Evolutionary conservation across 192 early-diverging fungal species (phyloP).

Genomic region (Coemansia asiatica): DNA sequence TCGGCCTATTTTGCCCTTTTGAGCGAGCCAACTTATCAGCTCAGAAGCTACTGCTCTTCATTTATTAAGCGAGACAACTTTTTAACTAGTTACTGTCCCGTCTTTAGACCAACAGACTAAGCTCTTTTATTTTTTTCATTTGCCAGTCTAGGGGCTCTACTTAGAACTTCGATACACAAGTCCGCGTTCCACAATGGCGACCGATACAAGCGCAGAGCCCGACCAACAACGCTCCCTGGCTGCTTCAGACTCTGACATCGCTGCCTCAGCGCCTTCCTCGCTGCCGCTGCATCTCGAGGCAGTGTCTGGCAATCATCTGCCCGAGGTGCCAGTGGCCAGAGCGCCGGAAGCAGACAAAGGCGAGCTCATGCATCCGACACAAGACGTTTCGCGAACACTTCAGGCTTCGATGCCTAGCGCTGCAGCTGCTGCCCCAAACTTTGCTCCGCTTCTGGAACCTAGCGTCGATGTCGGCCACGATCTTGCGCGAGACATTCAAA

Average conservation of each 20-base stretch:
- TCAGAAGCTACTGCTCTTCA: background rate
- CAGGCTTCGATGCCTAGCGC: slow-evolving; percentile 6
- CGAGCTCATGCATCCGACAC: slow-evolving; percentile 2
- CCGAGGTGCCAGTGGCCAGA: background rate
- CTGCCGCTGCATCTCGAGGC: background rate
- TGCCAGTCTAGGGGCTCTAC: background rate
- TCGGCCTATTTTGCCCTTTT: background rate
- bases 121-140: background rate
- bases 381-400: slow-evolving; percentile 11
- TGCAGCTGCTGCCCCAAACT: slow-evolving; percentile 1
- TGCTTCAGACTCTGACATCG: background rate
- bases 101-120: background rate
- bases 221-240: background rate
- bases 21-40: background rate
- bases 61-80: background rate
- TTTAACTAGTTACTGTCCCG: background rate
- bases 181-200: background rate
- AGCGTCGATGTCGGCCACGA: background rate
- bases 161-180: background rate
- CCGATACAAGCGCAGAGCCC: background rate
- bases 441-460: slow-evolving; percentile 7
- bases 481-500: slow-evolving; percentile 10
- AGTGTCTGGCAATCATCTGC: slow-evolving; percentile 6
- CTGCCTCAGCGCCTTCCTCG: background rate
- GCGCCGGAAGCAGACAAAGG: slow-evolving; percentile 5